phyloP scores from a whole-genome alignment of 2,329 filamentous ascomycete species.

The Teratosphaeria zuluensis region DNA sequence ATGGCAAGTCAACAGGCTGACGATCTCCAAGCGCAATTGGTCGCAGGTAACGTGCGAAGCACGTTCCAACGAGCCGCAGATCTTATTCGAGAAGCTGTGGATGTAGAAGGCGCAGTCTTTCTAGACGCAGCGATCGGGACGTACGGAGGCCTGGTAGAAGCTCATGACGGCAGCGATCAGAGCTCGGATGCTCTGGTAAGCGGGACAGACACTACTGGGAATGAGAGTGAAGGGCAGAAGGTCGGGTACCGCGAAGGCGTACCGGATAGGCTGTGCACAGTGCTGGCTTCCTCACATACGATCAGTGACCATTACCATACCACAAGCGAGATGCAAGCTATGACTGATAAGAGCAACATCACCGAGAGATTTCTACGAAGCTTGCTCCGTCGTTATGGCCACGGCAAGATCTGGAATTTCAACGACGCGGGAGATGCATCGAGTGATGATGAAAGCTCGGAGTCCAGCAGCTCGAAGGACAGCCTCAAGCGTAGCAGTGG shows the following conservation, averaged over 20 bases:
- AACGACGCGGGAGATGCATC: constrained; percentile 7
- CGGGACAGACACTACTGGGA: constrained; percentile 1
- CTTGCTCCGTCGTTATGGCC: constrained; percentile 12
- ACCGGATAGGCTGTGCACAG: constrained; percentile 7
- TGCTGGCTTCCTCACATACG: constrained; percentile 13
- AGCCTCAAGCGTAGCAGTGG: background rate
- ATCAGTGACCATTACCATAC: constrained; percentile 1
- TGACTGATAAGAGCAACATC: constrained; percentile 2
- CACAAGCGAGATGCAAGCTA: constrained; percentile 1
- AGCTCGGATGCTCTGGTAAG: constrained; percentile 5
- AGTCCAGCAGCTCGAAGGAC: background rate
- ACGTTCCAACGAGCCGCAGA: constrained; percentile 41
- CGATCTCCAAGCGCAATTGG: constrained; percentile 4
- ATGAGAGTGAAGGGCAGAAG: constrained; percentile 6
- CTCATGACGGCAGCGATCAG: constrained; percentile 2
- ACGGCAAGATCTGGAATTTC: constrained; percentile 20
- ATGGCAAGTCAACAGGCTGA: constrained; percentile 1
- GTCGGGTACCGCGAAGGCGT: background rate
- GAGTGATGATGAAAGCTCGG: constrained; percentile 4
- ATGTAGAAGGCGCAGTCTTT: constrained; percentile 40
- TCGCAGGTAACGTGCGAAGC: constrained; percentile 11
- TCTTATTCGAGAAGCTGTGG: constrained; percentile 39
- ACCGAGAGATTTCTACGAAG: constrained; percentile 14
- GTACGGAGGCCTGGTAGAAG: constrained; percentile 16
- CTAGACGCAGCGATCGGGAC: constrained; percentile 26